Evolutionary conservation across 225 moss, liverwort and hornwort species (phyloP).

Genomic region (Neckera pumila): DNA sequence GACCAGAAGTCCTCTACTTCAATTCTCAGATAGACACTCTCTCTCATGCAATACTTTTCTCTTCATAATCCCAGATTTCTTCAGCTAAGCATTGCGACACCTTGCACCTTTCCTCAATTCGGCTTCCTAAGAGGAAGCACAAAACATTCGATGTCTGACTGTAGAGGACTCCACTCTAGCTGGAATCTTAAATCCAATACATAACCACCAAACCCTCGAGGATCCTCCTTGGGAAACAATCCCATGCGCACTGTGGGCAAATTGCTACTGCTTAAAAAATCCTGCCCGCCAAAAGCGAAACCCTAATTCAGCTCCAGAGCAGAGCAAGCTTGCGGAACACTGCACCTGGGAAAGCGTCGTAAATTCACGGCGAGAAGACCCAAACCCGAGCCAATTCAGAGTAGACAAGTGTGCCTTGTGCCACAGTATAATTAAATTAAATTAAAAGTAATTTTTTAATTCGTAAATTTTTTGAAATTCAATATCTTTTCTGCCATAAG

Average conservation of each 20-base stretch:
- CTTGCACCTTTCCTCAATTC: not conserved
- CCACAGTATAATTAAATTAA: no score
- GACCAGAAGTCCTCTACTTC: not conserved
- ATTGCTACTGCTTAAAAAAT: not conserved
- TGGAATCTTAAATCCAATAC: not conserved
- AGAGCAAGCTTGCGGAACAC: not conserved
- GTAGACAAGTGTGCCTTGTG: no score
- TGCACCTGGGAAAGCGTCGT: not conserved
- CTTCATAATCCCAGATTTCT: not conserved
- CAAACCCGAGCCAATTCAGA: not conserved
- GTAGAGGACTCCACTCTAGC: not conserved
- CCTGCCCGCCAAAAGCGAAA: not conserved
- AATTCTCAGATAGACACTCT: not conserved
- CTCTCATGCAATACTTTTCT: not conserved
- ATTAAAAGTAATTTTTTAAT: no score
- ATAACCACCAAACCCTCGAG: not conserved
- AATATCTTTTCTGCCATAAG: no score
- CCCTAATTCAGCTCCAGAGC: not conserved
- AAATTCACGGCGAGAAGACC: not conserved
- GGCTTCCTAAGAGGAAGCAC: not conserved
- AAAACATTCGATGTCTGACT: not conserved
- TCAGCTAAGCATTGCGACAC: not conserved
- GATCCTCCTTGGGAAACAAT: not conserved
- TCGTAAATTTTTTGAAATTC: no score
- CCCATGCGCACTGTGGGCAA: not conserved